A percentile compares a stretch with the other conserved stretches of the same genome.
phyloP scores from a whole-genome alignment of 257 asterid genomes.

The Nicotiana paniculata region DNA sequence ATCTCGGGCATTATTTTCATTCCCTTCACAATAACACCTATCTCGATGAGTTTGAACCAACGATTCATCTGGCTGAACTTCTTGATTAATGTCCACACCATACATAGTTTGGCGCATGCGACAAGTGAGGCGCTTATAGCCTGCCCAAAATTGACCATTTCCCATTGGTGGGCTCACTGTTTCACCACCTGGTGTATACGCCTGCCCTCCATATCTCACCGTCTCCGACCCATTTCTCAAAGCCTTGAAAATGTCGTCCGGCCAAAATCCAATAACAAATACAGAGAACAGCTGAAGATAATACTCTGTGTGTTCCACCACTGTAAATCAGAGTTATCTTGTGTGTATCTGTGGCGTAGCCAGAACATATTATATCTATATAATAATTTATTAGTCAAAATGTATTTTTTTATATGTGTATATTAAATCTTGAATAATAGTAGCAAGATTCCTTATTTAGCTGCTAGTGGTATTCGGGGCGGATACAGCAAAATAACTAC shows the following conservation, averaged over 20 bases:
- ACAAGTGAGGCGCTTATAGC: neutral
- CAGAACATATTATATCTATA: too few relatives aligned
- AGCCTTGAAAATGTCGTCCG: neutral
- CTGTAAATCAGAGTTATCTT: too few relatives aligned
- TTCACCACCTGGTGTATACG: neutral
- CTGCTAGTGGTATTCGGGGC: too few relatives aligned
- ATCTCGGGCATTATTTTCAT: too few relatives aligned
- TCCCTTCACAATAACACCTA: too few relatives aligned
- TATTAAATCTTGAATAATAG: too few relatives aligned
- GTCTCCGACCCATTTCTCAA: neutral
- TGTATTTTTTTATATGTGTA: too few relatives aligned
- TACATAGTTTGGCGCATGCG: neutral
- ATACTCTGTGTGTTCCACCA: neutral
- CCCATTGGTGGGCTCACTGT: neutral
- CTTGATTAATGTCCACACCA: neutral
- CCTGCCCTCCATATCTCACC: neutral
- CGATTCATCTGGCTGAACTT: neutral
- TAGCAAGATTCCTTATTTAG: too few relatives aligned
- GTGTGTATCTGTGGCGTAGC: too few relatives aligned
- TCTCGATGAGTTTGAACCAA: too few relatives aligned
- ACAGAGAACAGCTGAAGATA: neutral
- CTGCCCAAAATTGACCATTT: neutral
- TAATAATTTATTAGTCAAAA: too few relatives aligned
- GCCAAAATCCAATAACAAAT: neutral
- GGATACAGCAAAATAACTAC: too few relatives aligned